A percentile compares a stretch with the other conserved stretches of the same genome.
phyloP scores from a whole-genome alignment of 768 basidiomycete genomes.

The Psilocybe azurescens region DNA sequence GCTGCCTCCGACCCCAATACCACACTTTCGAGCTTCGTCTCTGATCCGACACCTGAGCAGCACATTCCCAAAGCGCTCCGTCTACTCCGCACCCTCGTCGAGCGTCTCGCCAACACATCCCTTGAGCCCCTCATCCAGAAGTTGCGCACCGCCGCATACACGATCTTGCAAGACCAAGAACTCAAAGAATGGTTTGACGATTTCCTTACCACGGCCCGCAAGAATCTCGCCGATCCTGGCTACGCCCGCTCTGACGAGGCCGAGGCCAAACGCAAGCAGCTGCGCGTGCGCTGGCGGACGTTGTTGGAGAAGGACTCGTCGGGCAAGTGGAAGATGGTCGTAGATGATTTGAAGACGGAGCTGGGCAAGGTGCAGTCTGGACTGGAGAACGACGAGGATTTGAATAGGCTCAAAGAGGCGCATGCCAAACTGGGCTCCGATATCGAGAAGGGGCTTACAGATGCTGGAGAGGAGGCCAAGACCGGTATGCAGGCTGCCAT shows the following conservation, averaged over 20 bases:
- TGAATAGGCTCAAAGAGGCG: constrained; percentile 50
- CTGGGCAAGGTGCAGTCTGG: constrained; percentile 48
- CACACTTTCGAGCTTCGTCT: constrained; percentile 59
- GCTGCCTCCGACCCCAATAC: constrained; percentile 49
- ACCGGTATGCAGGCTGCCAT: constrained; percentile 47
- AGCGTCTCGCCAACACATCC: constrained; percentile 57
- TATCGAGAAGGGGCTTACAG: constrained; percentile 45
- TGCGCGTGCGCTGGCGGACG: constrained; percentile 55
- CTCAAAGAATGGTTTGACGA: constrained; percentile 62
- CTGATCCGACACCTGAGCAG: constrained; percentile 68
- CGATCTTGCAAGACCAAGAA: constrained; percentile 57
- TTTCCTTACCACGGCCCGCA: constrained; percentile 50
- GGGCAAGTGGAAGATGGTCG: constrained; percentile 58
- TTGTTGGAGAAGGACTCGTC: constrained; percentile 52
- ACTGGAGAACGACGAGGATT: constrained; percentile 52
- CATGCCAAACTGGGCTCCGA: constrained; percentile 54
- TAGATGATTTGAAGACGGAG: constrained; percentile 51
- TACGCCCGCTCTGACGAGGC: constrained; percentile 59
- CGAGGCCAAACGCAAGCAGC: constrained; percentile 42
- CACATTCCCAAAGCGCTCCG: constrained; percentile 60
- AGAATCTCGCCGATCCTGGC: constrained; percentile 52
- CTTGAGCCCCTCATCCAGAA: constrained; percentile 53
- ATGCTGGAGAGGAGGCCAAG: constrained; percentile 28
- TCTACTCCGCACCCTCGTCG: constrained; percentile 50
- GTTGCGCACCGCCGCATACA: constrained; percentile 46